phyloP scores from a whole-genome alignment of 768 basidiomycete species.

The Chiua virens region DNA sequence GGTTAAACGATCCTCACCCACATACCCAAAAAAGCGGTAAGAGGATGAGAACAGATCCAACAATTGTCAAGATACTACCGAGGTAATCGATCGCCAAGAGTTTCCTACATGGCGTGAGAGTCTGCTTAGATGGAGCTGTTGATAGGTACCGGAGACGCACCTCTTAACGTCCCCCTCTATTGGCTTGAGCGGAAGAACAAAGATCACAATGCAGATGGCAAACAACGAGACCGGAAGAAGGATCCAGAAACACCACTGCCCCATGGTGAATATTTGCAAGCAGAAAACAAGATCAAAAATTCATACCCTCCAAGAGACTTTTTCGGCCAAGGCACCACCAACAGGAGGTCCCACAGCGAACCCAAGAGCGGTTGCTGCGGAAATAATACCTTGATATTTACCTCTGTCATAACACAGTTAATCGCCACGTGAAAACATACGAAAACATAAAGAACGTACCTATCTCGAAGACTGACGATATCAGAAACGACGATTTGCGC shows the following conservation, averaged over 20 bases:
- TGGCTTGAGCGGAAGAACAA: conserved; percentile 67
- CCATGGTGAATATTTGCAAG: neutral
- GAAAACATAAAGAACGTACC: conserved; percentile 36
- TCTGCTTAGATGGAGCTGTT: neutral
- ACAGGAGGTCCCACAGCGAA: conserved; percentile 68
- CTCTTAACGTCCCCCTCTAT: conserved; percentile 59
- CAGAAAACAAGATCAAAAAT: neutral
- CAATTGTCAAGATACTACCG: conserved; percentile 57
- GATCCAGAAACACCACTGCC: conserved; percentile 75
- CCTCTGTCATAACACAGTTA: conserved; percentile 40
- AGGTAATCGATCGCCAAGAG: conserved; percentile 64
- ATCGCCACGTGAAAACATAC: neutral
- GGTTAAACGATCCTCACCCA: neutral
- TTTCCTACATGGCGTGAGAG: conserved; percentile 43
- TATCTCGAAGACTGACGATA: conserved; percentile 66
- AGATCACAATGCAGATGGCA: conserved; percentile 55
- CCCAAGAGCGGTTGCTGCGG: conserved; percentile 52
- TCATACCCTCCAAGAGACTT: conserved; percentile 59
- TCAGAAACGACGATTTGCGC: conserved; percentile 72
- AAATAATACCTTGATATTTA: conserved; percentile 77
- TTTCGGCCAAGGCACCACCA: conserved; percentile 64
- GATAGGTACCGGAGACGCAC: conserved; percentile 27
- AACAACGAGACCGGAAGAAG: conserved; percentile 58
- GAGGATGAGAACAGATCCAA: conserved; percentile 61
- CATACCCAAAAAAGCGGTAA: conserved; percentile 71